Base-by-base conservation (phyloP, 2,329 filamentous ascomycete species). In the Ploettnerulaceae sp. region DNA sequence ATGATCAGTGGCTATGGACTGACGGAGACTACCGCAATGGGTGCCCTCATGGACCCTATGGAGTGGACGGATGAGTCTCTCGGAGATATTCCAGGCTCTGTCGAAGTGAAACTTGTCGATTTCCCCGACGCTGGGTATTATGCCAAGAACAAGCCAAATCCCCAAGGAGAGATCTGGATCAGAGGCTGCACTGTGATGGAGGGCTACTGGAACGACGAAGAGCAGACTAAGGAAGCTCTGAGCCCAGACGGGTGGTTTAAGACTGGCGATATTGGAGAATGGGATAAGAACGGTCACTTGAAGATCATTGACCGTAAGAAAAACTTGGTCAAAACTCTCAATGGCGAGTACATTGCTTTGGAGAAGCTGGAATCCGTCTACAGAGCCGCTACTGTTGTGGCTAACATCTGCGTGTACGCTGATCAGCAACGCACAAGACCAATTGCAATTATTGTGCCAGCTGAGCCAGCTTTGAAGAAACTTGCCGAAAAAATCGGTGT, bases 361-460 rank as follows among this genome's bases (percentile, higher is more conserved):
- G 91, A 97, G 73, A 96, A 90, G 73, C 81, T 97, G 49, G 91
- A 97, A 71, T 86, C 90, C 3, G 76, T 95, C 45, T 97, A 96
- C 71, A 84, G 90, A 52, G 82, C 87, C 35, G 79, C 78, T 7
- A 76, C 80, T n/a, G 78, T 85, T 7, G 88, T 95, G 15, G 78
- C 79, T 50, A 95, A 95, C 69, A 81, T 96, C 64, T 93, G 93
- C 73, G 77, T 95, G 32, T 86, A 93, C 62, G 90, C 88, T 32
- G 85, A 88, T 49, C 69, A 77, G 55, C 78, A 84, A 57, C 79
- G 88, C 66, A 75, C 79, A 52, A 87, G 87, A 62, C 88, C 90
- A 6, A 76, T 96, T 48, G 90, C 89, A 26, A 79, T 96, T 58
- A 84, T 96, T 51, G 74, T 80, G 57, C 76, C 81, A 44, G 81